Evolutionary conservation across 1,284 basidiomycete species (phyloP), one percentile per base, ranked within the genome.

Genomic region (Rhizopogon hawkerae): DNA sequence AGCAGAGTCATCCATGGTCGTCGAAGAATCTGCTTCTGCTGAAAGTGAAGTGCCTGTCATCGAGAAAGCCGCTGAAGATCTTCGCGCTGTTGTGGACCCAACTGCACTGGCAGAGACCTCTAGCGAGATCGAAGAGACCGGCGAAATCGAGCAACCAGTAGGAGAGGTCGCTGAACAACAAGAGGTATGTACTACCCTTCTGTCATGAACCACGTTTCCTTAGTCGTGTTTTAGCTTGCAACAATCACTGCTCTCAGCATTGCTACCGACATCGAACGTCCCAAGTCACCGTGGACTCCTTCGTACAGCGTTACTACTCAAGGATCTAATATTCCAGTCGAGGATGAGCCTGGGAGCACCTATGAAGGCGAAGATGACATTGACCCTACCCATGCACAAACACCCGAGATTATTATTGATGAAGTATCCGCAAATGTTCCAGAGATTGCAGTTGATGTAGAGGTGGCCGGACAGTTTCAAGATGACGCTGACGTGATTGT

Each of bases 221-320:
- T 8, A 42, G 7, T 18, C 7, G 18, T 18, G 16, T 31, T 42
- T 42, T 42, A 42, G 41, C 29, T 31, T 42, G 29, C 29, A 13
- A 18, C 11, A 31, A 18, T 14, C 16, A 2, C 39, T 11, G 11
- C 26, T 13, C 41, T 42, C 7, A 18, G 8, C 41, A 9, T 42
- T 42, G 41, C 16, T 21, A 5, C 16, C 2, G 41, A 31, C 7
- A 42, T 42, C 2, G 41, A 42, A 31, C 58, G 57, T 13, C 63
- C 63, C 2, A 65, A 62, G 49, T 67, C 64, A n/a, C 65, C 68
- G 21, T n/a, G 61, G 61, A 62, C 59, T n/a, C 60, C 61, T 8
- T 62, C 60, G 21, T 63, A 63, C 44, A 58, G 67, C 14, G 58
- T 55, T 42, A 50, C 50, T 44, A 16, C 45, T 35, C 42, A 46